Percentiles rank a stretch among this genome's conserved stretches.
Conservation (phyloP, 805 yeast species). For the Ascoidea rubescens region DNA sequence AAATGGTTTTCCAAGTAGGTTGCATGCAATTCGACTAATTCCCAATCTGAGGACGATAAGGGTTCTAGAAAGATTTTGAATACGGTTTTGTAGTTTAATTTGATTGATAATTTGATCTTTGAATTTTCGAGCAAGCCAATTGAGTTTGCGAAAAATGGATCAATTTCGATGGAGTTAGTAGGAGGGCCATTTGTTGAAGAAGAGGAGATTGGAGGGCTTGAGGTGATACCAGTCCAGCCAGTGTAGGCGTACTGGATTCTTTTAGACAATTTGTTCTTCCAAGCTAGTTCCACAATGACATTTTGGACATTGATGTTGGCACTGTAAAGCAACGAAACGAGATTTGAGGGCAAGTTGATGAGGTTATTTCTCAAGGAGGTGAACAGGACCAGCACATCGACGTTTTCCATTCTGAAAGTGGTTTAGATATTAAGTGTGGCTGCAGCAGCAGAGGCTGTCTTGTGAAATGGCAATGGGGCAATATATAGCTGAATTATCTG, state of each 20-base stretch:
- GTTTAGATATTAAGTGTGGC: neutral
- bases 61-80: constrained; percentile 69
- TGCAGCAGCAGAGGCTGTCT: neutral
- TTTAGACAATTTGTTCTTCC: constrained; percentile 17
- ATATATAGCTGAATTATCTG: neutral
- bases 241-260: constrained; percentile 22
- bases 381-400: constrained; percentile 18
- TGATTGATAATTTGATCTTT: constrained; percentile 27
- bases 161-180: constrained; percentile 37
- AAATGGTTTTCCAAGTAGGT: constrained; percentile 59
- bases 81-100: constrained; percentile 36
- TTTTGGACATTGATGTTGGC: constrained; percentile 43
- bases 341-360: constrained; percentile 37
- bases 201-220: constrained; percentile 13
- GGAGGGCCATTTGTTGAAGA: constrained; percentile 10
- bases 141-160: constrained; percentile 47
- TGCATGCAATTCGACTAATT: constrained; percentile 73
- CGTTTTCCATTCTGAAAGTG: constrained; percentile 4
- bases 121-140: constrained; percentile 31
- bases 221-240: constrained; percentile 57
- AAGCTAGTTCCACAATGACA: constrained; percentile 34
- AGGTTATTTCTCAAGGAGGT: constrained; percentile 31
- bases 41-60: constrained; percentile 72
- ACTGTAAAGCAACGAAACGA: constrained; percentile 30
- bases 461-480: neutral